Conservation (phyloP, 1,139 yeast species). For the Trichomonascaceae sp. region DNA sequence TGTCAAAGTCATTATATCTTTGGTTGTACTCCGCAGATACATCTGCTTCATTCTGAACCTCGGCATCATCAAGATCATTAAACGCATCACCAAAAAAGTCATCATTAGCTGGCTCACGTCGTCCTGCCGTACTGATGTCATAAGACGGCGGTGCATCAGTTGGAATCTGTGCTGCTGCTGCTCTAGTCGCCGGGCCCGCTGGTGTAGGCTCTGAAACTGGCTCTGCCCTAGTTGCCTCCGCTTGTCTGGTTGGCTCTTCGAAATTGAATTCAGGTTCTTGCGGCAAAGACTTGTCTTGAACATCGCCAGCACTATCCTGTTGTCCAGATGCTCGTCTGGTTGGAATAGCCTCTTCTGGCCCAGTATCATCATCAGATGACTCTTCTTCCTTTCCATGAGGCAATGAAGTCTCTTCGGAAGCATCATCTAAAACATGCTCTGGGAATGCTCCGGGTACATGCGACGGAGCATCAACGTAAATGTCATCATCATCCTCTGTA, state of each 20-base stretch:
- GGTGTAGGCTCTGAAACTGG: not conserved
- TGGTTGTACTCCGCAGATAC: conserved; percentile 8
- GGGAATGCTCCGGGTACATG: conserved; percentile 16
- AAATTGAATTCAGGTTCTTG: not conserved
- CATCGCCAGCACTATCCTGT: not conserved
- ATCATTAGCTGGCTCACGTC: conserved; percentile 2
- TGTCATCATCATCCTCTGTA: conserved; percentile 12
- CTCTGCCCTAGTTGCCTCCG: not conserved
- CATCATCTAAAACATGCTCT: conserved; percentile 26
- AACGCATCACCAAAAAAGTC: conserved; percentile 26
- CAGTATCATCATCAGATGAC: conserved; percentile 38
- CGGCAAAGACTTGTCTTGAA: not conserved
- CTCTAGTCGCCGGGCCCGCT: not conserved
- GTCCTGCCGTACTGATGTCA: conserved; percentile 11
- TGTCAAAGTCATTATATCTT: conserved; percentile 11
- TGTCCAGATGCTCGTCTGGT: not conserved
- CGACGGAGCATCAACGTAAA: conserved; percentile 5
- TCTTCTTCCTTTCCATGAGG: conserved; percentile 1
- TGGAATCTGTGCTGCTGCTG: not conserved
- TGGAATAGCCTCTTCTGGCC: conserved; percentile 27
- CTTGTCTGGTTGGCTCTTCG: not conserved
- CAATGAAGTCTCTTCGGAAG: conserved; percentile 16
- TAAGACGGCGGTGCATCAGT: not conserved
- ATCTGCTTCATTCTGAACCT: conserved; percentile 18
- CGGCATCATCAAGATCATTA: conserved; percentile 24